Percentiles rank a stretch among this genome's conserved stretches.
phyloP scores from a whole-genome alignment of 257 asterid genomes.

The Solanum bulbocastanum region DNA sequence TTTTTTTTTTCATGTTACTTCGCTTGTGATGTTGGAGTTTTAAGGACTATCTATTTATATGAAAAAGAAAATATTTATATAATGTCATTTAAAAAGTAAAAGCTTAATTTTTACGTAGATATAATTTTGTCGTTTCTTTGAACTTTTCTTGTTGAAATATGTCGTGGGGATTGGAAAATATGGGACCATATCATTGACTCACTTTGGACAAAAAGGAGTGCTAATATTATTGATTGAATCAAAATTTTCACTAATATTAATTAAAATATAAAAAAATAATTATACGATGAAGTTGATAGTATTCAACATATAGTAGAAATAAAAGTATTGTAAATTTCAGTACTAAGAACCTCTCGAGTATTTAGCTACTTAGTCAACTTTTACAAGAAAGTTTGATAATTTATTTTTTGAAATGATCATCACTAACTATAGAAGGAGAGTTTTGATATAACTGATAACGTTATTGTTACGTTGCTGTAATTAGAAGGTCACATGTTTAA shows the following conservation, averaged over 20 bases:
- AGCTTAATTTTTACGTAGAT: neutral
- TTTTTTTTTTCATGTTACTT: neutral
- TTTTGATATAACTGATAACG: accelerated
- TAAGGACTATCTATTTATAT: neutral
- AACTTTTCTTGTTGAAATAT: neutral
- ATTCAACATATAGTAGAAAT: neutral
- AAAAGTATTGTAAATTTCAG: neutral
- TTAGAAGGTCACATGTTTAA: neutral
- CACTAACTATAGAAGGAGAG: neutral
- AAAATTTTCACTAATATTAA: accelerated
- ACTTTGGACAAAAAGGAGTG: neutral
- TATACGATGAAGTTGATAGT: neutral
- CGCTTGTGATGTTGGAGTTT: neutral
- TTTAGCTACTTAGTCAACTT: neutral
- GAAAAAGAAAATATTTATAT: too few species aligned
- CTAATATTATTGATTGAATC: neutral
- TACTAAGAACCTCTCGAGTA: neutral
- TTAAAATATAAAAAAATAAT: neutral
- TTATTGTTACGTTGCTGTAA: neutral
- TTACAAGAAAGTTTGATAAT: neutral
- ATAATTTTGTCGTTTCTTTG: neutral
- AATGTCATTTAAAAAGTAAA: too few species aligned
- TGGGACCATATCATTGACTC: neutral
- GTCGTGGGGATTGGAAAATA: neutral
- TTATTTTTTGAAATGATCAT: too few species aligned